Base-by-base conservation (phyloP, 1,284 basidiomycete genomes). In the Rhodotorula sp. region DNA sequence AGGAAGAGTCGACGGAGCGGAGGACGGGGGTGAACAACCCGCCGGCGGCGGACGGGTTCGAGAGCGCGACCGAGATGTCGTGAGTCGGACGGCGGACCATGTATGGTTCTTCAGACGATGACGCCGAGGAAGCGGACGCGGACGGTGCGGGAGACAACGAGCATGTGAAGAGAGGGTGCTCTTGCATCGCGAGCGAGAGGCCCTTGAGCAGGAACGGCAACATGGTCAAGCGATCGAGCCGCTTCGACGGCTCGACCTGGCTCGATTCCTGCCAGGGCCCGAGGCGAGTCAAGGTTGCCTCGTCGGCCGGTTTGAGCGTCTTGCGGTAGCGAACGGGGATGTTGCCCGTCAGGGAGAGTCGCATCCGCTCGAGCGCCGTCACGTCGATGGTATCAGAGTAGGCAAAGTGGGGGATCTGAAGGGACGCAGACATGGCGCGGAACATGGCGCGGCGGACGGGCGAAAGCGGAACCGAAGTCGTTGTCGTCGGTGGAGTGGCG, bases 161-260 rank as follows among this genome's bases (percentile, higher is more conserved):
- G 60, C 71, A 75, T 0, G 85, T 84, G 84, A 95, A 88, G 63
- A 94, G 83, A 0, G 91, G 90, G 88, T 91, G 91, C 79, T 92
- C 89, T 76, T 87, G 83, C 88, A 95, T 88, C 0, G 92, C 87
- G 72, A 87, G 85, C 0, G 89, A 86, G 60, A 97, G 87, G 0
- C 90, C 89, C 81, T 97, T 97, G 77, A 97, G 84, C 16, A 97
- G 85, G 77, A 95, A 84, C 5, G 91, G 92, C 34, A 97, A 87
- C 79, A 92, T 89, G 0, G 92, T 95, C 49, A 95, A 81, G 60
- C 86, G 86, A 47, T 85, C 82, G 81, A 84, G 84, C 3, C 84
- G 81, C 16, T 83, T 80, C 5, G 85, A 83, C 5, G 86, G 79
- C 7, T 78, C 57, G 21, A 72, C 67, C 45, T 60, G 45, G 6